Evolutionary conservation across 2,329 filamentous ascomycete species (phyloP), one percentile per base, ranked within the genome.

Genomic region (Coleophoma eucalyptorum): DNA sequence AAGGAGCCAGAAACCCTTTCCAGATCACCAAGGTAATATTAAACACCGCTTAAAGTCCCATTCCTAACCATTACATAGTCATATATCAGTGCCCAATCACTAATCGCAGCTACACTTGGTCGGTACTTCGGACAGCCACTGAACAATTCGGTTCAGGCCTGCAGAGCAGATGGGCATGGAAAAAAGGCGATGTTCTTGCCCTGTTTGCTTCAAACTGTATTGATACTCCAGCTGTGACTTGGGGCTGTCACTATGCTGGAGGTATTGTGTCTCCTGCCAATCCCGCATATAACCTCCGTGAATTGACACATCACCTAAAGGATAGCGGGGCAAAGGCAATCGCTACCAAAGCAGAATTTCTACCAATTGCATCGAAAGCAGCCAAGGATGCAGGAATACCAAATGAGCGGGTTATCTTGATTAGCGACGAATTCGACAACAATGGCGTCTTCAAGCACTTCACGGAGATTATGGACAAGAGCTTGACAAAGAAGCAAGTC

Each of bases 151-250:
- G 89, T 46, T 81, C 84, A 57, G 90, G 88, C 1, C 77, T 96
- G n/a, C 83, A 83, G 62, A 79, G 84, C 35, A 69, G 75, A 19
- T 91, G 84, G 78, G 76, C 82, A 47, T 96, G 90, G 86, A 76
- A 82, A 57, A 90, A 86, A 65, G 86, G 87, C 61, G 89, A 96
- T 64, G 87, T 92, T 2, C 76, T 96, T 19, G 86, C 80, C 15
- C 75, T 96, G 50, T 95, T 87, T 74, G 84, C 88, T 4, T 87
- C 90, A 34, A 96, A 96, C 66, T 83, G 78, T 66, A 86, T 96
- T 64, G 91, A 96, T 67, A 89, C 86, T 0, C 85, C 89, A 1
- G 74, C 84, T 5, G 69, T 90, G 40, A 89, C 83, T 66, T 89
- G 88, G 73, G 91, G 90, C 35, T 77, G 81, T 12, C 81, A 87